phyloP scores from a whole-genome alignment of 2,329 filamentous ascomycete species.

The Cladosporium sp. region DNA sequence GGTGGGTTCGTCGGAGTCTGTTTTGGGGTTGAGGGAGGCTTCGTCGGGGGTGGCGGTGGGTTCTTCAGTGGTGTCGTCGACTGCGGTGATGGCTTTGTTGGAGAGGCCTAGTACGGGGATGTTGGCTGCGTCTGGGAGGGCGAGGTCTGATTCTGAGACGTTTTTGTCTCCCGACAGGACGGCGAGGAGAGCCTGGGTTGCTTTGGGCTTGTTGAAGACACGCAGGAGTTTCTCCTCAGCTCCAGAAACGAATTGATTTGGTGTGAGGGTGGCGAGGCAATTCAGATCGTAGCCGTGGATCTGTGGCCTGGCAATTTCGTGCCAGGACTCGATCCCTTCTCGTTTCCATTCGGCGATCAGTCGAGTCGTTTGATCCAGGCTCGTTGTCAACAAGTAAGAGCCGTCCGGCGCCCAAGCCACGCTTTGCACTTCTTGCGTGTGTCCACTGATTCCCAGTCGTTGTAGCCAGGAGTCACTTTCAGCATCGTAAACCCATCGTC shows the following conservation, averaged over 20 bases:
- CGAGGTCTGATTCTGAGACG: conserved; percentile 13
- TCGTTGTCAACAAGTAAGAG: conserved; percentile 81
- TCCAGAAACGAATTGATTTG: conserved; percentile 80
- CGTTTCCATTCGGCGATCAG: conserved; percentile 76
- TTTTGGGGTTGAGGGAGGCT: conserved; percentile 64
- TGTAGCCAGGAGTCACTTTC: conserved; percentile 69
- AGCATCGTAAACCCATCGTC: conserved; percentile 68
- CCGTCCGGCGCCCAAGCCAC: conserved; percentile 81
- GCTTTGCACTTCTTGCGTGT: conserved; percentile 75
- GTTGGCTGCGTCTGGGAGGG: conserved; percentile 79
- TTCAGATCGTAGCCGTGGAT: conserved; percentile 99
- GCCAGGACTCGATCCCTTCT: conserved; percentile 62
- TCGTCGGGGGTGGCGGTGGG: background rate
- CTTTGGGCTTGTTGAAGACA: conserved; percentile 85
- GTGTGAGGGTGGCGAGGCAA: conserved; percentile 74
- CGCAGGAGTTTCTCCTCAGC: conserved; percentile 98
- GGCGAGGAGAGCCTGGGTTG: conserved; percentile 30
- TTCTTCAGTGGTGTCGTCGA: conserved; percentile 29
- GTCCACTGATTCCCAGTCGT: conserved; percentile 73
- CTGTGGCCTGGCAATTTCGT: conserved; percentile 91
- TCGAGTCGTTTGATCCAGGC: conserved; percentile 87
- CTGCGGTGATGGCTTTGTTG: conserved; percentile 77
- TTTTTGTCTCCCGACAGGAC: conserved; percentile 20
- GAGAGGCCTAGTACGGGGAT: conserved; percentile 94
- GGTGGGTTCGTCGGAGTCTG: conserved; percentile 58